These are phyloP conservation scores for Liquidambar formosana DNA, from an alignment of 164 flowering plant species.

Conservation along the genomic window DNA sequence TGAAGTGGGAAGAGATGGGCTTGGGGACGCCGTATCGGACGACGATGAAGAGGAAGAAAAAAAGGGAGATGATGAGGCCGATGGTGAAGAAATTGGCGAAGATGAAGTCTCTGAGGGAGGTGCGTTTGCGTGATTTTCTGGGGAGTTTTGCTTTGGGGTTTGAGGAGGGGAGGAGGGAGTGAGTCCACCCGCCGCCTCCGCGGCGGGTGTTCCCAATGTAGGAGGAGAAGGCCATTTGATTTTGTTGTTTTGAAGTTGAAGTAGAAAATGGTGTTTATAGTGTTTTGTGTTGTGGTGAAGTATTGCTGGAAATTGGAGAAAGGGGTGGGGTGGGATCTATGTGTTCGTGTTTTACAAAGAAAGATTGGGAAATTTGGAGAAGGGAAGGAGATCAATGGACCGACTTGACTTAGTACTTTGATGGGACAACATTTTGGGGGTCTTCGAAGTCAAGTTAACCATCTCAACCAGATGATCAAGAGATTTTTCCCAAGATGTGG, in stretches of 20 bases:
- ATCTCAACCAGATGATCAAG: too few species aligned
- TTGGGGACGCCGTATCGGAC: conserved; percentile 57
- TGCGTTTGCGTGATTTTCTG: conserved; percentile 53
- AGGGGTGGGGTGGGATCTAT: too few species aligned
- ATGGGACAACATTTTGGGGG: too few species aligned
- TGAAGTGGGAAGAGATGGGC: conserved; percentile 49
- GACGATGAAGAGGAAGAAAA: conserved; percentile 55
- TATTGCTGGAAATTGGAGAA: too few species aligned
- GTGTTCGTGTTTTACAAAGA: too few species aligned
- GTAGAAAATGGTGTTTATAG: neutral
- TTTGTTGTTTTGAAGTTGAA: conserved; percentile 25
- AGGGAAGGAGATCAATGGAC: too few species aligned
- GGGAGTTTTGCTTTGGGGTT: conserved; percentile 43
- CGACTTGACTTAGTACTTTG: too few species aligned
- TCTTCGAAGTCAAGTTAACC: too few species aligned
- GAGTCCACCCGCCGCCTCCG: conserved; percentile 42
- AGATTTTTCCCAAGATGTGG: too few species aligned
- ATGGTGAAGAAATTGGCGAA: conserved; percentile 66
- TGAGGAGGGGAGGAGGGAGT: conserved; percentile 44
- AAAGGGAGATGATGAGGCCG: conserved; percentile 62
- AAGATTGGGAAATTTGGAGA: too few species aligned
- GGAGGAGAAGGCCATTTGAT: conserved; percentile 43
- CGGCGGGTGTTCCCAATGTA: conserved; percentile 38
- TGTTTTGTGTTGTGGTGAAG: too few species aligned
- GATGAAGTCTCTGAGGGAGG: conserved; percentile 54